Base-by-base conservation (phyloP, 805 yeast species). In the Barnettozyma populi region DNA sequence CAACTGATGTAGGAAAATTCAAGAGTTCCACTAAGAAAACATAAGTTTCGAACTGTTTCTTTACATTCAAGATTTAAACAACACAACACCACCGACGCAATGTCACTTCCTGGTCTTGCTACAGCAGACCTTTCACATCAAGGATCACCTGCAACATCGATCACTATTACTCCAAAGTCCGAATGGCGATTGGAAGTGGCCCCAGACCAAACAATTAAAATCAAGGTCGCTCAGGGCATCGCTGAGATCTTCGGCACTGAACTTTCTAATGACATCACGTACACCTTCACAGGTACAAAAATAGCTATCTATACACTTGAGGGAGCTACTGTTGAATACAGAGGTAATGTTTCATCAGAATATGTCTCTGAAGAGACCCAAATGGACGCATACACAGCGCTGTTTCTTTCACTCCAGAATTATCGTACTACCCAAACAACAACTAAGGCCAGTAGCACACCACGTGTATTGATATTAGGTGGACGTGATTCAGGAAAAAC, bases 221-320 rank as follows among this genome's bases (percentile, higher is more conserved):
- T 86, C 40, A 78, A 71, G 55, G 71, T 84, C 10, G 49, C 66
- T 3, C 68, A 71, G 2, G 99, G 99, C 4, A 74, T 82, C 2
- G 96, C 88, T 2, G 99, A 94, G 67, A 77, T 90, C 9, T 88
- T 85, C 65, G 99, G 99, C 21, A 88, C 97, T 3, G 99, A 94
- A 63, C 75, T 94, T 21, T 86, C 97, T 2, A 70, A 74, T 38
- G 87, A 85, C 49, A 71, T 75, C 1, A 86, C 80, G 20, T 84
- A 80, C 57, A 61, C 66, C 3, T 81, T 86, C 57, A 64, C 68
- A 23, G 83, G 82, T 7, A 67, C 74, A 51, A 79, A 78, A 46
- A 67, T 77, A 4, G 77, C 83, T 13, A 57, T 86, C 1, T 79
- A 69, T 51, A 74, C 90, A 1, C 79, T 78, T 53, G 79, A 77